Conservation (phyloP, 768 basidiomycete species). For the Auriscalpium orientale region DNA sequence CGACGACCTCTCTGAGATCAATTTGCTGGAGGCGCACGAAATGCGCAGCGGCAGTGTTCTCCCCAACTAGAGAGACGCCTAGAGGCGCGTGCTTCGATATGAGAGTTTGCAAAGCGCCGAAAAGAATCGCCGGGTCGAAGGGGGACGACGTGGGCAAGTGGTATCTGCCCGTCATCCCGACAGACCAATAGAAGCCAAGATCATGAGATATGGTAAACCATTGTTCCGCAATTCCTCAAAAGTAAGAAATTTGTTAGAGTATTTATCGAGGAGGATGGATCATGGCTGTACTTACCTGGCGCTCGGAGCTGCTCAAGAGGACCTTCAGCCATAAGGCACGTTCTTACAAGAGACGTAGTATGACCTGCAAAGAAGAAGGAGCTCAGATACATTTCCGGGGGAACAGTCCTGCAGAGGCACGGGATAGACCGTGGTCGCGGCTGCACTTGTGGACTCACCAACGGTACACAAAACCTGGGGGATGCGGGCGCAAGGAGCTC, state of each 20-base stretch:
- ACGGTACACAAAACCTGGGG: no score
- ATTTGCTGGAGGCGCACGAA: background rate
- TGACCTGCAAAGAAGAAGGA: no score
- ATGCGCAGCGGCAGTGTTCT: background rate
- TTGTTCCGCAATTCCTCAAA: background rate
- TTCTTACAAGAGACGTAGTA: no score
- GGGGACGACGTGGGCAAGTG: background rate
- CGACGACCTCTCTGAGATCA: background rate
- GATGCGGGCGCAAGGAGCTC: no score
- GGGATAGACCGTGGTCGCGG: no score
- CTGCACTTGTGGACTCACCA: no score
- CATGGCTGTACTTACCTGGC: no score
- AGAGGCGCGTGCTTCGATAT: background rate
- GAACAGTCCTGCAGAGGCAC: no score
- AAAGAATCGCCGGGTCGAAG: background rate
- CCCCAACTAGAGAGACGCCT: background rate
- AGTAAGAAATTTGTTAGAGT: background rate
- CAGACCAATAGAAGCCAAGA: background rate
- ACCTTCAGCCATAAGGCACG: no score
- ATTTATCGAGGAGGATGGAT: no score
- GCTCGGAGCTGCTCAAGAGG: no score
- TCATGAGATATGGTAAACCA: background rate
- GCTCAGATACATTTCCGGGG: no score
- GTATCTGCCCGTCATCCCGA: background rate
- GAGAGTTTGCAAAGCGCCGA: background rate